phyloP scores from a whole-genome alignment of 116 monocot species.

The Dioscorea cayenensis region DNA sequence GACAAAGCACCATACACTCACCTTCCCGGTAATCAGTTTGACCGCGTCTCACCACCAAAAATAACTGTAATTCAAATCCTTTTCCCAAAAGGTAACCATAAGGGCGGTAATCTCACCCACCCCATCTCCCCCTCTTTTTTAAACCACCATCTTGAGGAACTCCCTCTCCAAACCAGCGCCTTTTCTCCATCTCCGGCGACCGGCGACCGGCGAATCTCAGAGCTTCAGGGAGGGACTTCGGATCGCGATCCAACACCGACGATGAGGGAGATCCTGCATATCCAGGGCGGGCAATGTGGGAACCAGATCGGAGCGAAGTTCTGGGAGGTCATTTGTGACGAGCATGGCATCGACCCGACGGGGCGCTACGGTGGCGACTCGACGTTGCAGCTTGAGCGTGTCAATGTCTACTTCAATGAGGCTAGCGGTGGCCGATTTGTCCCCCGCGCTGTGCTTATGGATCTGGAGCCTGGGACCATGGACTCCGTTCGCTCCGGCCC shows the following conservation, averaged over 20 bases:
- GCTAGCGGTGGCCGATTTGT: conserved; percentile 28
- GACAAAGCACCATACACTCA: not conserved
- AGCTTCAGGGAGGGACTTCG: not conserved
- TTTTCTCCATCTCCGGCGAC: not conserved
- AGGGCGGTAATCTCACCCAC: not conserved
- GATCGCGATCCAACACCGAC: not conserved
- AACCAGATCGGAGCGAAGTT: conserved; percentile 76
- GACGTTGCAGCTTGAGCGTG: conserved; percentile 28
- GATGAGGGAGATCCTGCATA: conserved; percentile 35
- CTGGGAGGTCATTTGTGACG: conserved; percentile 30
- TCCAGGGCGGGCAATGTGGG: conserved; percentile 92
- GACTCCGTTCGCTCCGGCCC: conserved; percentile 21
- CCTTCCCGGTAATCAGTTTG: not conserved
- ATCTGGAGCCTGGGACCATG: conserved; percentile 34
- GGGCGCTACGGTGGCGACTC: conserved; percentile 23
- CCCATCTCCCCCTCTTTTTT: not conserved
- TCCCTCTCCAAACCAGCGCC: no score
- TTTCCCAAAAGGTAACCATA: not conserved
- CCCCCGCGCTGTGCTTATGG: conserved; percentile 29
- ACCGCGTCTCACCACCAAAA: not conserved
- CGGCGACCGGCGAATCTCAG: not conserved
- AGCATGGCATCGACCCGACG: conserved; percentile 25
- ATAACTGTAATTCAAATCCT: not conserved
- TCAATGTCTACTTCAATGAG: conserved; percentile 33
- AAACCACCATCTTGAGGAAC: not conserved